Evolutionary conservation across 148 eudicot genomes (phyloP).

Genomic region (Selenicereus undatus): DNA sequence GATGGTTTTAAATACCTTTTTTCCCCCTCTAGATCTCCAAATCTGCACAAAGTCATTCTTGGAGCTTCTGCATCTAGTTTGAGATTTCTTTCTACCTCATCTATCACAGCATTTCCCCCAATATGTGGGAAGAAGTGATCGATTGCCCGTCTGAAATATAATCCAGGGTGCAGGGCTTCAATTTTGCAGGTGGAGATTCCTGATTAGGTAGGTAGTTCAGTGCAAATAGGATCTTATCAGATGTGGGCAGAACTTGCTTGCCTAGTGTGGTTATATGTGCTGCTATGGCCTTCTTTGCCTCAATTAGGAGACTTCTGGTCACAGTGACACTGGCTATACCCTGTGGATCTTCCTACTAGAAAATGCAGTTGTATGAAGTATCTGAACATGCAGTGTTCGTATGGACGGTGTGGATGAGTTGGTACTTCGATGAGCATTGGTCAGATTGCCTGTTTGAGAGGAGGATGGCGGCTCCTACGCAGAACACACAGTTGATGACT

Average conservation of each 20-base stretch:
- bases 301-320: slow-evolving; percentile 25
- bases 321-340: slow-evolving; percentile 29
- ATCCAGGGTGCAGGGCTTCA: slow-evolving; percentile 14
- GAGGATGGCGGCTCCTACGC: slow-evolving; percentile 38
- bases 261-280: slow-evolving; percentile 26
- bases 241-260: slow-evolving; percentile 27
- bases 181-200: slow-evolving; percentile 7
- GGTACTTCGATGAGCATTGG: slow-evolving; percentile 27
- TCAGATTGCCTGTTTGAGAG: slow-evolving; percentile 29
- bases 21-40: too few relatives aligned
- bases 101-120: neutral
- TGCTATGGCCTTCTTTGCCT: slow-evolving; percentile 27
- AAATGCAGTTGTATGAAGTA: slow-evolving; percentile 28
- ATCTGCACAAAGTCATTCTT: slow-evolving; percentile 13
- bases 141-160: neutral
- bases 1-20: too few relatives aligned
- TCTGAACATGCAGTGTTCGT: slow-evolving; percentile 29
- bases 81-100: neutral
- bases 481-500: slow-evolving; percentile 26
- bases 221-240: slow-evolving; percentile 21
- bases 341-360: slow-evolving; percentile 32
- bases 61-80: slow-evolving; percentile 3
- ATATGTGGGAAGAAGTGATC: slow-evolving; percentile 13
- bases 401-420: slow-evolving; percentile 32
- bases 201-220: neutral